Percentiles rank a stretch among this genome's conserved stretches.
Conservation (phyloP, 257 asterid genomes). For the Lantana camara region DNA sequence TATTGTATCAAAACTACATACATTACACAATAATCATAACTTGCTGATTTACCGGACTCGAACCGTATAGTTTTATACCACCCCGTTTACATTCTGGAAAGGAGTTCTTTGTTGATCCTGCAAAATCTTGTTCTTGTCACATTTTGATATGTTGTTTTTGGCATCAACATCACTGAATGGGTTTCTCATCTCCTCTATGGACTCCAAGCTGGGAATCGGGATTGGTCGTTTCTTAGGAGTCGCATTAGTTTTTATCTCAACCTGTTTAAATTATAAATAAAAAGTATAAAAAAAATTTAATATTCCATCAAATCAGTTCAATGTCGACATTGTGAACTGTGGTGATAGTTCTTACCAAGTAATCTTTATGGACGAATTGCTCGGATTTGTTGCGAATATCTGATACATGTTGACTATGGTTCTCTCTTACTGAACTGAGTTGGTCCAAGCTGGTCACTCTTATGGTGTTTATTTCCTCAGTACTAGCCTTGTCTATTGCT, state of each 20-base stretch:
- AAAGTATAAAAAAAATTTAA: not conserved
- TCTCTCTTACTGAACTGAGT: conserved; percentile 42
- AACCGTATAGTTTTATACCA: conserved; percentile 11
- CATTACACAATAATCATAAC: conserved; percentile 31
- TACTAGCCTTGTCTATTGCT: conserved; percentile 47
- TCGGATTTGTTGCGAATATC: conserved; percentile 57
- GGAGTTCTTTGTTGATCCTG: conserved; percentile 62
- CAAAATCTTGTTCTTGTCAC: conserved; percentile 35
- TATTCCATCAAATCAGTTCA: no score
- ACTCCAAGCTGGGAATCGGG: conserved; percentile 54
- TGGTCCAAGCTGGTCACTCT: conserved; percentile 43
- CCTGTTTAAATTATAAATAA: conserved; percentile 40
- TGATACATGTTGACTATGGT: conserved; percentile 49
- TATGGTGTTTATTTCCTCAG: conserved; percentile 45
- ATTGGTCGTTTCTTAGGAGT: conserved; percentile 59
- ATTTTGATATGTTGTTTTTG: conserved; percentile 34
- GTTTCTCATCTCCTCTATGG: conserved; percentile 74
- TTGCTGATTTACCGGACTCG: not conserved
- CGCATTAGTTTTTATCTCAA: conserved; percentile 50
- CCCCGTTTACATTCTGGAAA: conserved; percentile 59
- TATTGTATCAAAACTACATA: conserved; percentile 15
- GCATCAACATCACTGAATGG: conserved; percentile 24
- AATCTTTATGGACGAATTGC: conserved; percentile 59
- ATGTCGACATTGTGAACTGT: no score
- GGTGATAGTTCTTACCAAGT: conserved; percentile 45